Conservation (phyloP, 2,329 filamentous ascomycete genomes). For the Sporothrix euskadiensis region DNA sequence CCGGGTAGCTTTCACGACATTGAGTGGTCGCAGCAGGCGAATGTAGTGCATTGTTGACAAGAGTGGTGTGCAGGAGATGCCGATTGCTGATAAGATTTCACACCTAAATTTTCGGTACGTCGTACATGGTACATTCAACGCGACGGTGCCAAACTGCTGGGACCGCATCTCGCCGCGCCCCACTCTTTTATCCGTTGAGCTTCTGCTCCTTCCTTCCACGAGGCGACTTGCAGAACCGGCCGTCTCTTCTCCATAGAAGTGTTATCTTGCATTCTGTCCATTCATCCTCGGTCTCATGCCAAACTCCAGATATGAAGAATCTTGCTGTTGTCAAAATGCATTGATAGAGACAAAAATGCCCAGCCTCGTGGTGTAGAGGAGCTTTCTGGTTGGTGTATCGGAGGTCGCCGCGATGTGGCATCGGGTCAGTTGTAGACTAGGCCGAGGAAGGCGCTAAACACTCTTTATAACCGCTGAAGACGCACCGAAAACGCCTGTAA, state of each 20-base stretch:
- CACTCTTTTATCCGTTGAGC: neutral
- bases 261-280: neutral
- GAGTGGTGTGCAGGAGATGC: no score
- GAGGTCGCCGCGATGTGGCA: slow-evolving; percentile 17
- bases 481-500: neutral
- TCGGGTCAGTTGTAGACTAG: neutral
- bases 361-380: neutral
- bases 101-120: no score
- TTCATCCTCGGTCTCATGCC: neutral
- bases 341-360: neutral
- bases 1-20: slow-evolving; percentile 37
- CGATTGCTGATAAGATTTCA: no score
- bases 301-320: neutral
- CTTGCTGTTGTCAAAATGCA: no score
- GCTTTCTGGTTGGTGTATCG: neutral
- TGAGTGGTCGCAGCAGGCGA: slow-evolving; percentile 52
- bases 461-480: neutral
- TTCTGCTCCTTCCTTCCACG: neutral
- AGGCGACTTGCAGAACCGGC: neutral
- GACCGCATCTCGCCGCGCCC: slow-evolving; percentile 7
- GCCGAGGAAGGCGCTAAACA: neutral
- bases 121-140: neutral
- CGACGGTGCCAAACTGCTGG: slow-evolving; percentile 11
- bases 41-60: slow-evolving; percentile 56
- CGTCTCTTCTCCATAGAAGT: neutral